Evolutionary conservation across 176 grass and related monocot species (phyloP).

Genomic region (Otatea glauca): DNA sequence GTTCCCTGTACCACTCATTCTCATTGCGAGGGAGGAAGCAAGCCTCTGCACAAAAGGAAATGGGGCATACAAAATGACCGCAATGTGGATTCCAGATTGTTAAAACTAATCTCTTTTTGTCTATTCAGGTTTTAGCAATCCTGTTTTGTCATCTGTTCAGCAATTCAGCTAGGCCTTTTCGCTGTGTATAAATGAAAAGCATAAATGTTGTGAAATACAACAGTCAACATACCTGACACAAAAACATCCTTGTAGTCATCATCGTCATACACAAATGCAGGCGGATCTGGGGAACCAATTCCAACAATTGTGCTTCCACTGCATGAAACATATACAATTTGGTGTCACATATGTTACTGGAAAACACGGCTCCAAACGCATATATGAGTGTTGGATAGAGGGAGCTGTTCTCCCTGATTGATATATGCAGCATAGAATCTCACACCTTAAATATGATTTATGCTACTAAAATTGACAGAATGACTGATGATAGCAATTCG

Average conservation of each 20-base stretch:
- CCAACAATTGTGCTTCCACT: slow-evolving; percentile 98
- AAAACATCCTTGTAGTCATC: slow-evolving; percentile 96
- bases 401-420: not conserved
- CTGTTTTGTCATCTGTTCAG: not conserved
- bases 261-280: slow-evolving; percentile 87
- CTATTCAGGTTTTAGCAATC: not conserved
- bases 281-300: slow-evolving; percentile 88
- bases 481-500: not conserved
- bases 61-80: not conserved
- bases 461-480: slow-evolving; percentile 1
- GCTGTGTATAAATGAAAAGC: not conserved
- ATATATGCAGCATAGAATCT: not conserved
- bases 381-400: not conserved
- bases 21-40: slow-evolving; percentile 75
- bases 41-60: slow-evolving; percentile 64
- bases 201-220: not conserved
- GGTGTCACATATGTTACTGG: not conserved
- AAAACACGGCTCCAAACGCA: not conserved
- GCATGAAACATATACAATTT: slow-evolving; percentile 35
- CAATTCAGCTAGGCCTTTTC: not conserved
- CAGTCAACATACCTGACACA: slow-evolving; percentile 72
- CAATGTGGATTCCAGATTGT: not conserved
- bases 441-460: not conserved
- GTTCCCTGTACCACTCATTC: slow-evolving; percentile 91
- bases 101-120: not conserved